Base-by-base conservation (phyloP, 2,329 filamentous ascomycete genomes). In the Aspergillus fumigatiaffinis region DNA sequence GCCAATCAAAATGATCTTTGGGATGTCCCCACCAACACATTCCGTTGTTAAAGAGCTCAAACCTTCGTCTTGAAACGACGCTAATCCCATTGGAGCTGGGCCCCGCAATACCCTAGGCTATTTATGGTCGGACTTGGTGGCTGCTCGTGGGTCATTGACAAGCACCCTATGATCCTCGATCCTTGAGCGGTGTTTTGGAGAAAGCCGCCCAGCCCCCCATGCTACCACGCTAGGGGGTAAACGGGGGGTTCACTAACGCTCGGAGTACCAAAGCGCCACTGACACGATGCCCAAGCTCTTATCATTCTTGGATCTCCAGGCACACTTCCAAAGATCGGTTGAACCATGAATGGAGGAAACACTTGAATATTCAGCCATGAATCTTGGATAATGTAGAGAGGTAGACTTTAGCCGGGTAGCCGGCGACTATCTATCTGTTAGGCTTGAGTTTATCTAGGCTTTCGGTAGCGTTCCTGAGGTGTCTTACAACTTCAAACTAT, bases 11-110 rank as follows among this genome's bases (percentile, higher is more conserved):
- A n/a, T 29, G 25, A 49, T 32, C 9, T 21, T 25, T 54, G 47
- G 10, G 50, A 29, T 23, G 20, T 28, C 38, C 21, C 29, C 17
- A 44, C 41, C 41, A 44, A 8, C n/a, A 21, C 53, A 35, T 29
- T 42, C 48, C n/a, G 20, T 41, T 49, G 44, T 29, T 44, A 50
- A 21, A 44, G 28, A 35, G 20, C 54, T 32, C 60, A 50, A 53
- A 44, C 56, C 59, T 51, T 61, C 53, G 59, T 60, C 53, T 38
- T 65, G 63, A 63, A 63, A 65, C 63, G 51, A n/a, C 35, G 42
- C 56, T 60, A 62, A 42, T 47, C 60, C 57, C 12, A 14, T 60
- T 48, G 52, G 26, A 49, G 32, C 44, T 47, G 20, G 53, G 55
- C 50, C 55, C 60, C 52, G 56, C 60, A 49, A 51, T 44, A 42